These are phyloP conservation scores for Neotropicomus parvogracilis DNA, from an alignment of 1,284 basidiomycete genomes.

Conservation along the genomic window DNA sequence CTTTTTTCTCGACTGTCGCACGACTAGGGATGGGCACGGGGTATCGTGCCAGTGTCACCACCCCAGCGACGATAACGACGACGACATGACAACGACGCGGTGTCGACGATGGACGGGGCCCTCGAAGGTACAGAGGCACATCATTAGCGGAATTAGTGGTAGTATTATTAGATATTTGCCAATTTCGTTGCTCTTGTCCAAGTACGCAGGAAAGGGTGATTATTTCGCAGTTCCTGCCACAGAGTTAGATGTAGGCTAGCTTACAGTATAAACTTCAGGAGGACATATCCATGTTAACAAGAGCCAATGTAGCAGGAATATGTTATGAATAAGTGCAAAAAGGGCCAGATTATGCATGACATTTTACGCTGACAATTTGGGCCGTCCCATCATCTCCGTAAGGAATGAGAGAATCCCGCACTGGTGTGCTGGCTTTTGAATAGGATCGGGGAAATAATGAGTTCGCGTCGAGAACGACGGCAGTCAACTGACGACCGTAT, in stretches of 20 bases:
- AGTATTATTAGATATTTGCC: too few relatives aligned
- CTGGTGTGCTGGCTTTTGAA: neutral
- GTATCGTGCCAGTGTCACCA: too few relatives aligned
- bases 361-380: slow-evolving; percentile 34
- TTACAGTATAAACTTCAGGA: neutral
- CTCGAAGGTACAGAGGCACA: slow-evolving; percentile 1
- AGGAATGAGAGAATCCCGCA: slow-evolving; percentile 16
- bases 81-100: too few relatives aligned
- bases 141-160: neutral
- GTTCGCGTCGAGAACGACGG: slow-evolving; percentile 49
- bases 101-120: too few relatives aligned
- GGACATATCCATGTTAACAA: neutral
- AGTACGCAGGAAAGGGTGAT: neutral
- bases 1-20: too few relatives aligned
- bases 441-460: slow-evolving; percentile 8
- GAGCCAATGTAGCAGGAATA: neutral
- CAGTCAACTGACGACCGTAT: slow-evolving; percentile 51
- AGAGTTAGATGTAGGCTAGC: neutral
- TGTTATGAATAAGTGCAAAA: neutral
- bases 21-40: too few relatives aligned
- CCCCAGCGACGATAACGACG: too few relatives aligned
- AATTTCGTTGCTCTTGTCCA: too few relatives aligned
- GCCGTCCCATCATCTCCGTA: slow-evolving; percentile 35
- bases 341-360: slow-evolving; percentile 15
- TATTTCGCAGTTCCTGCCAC: neutral